These are phyloP conservation scores for Jaapia argillacea DNA, from an alignment of 768 basidiomycete genomes.

Conservation along the genomic window DNA sequence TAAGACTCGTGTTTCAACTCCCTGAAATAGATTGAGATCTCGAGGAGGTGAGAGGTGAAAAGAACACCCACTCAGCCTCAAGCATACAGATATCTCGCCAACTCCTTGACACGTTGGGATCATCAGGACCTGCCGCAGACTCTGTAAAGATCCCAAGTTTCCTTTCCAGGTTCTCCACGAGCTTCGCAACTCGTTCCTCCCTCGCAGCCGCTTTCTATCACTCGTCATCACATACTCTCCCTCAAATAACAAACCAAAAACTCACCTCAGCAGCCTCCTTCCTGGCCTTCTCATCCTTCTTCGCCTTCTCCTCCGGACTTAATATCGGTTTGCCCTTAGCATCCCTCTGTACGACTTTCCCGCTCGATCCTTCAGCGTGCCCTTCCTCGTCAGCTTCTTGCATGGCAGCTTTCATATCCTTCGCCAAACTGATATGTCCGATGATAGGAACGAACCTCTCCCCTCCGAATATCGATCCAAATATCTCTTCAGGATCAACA, in stretches of 20 bases:
- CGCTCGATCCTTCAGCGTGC: constrained; percentile 34
- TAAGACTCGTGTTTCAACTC: constrained; percentile 83
- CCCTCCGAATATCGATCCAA: constrained; percentile 76
- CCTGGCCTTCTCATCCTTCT: constrained; percentile 57
- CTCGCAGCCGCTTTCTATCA: constrained; percentile 71
- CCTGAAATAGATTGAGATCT: too few relatives aligned
- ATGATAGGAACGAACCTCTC: constrained; percentile 82
- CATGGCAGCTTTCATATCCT: constrained; percentile 88
- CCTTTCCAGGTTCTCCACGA: constrained; percentile 69
- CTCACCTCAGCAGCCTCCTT: constrained; percentile 61
- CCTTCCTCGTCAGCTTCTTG: constrained; percentile 77
- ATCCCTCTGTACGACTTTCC: constrained; percentile 34
- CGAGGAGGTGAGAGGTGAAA: neutral
- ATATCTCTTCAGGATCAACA: constrained; percentile 79
- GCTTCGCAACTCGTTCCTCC: constrained; percentile 62
- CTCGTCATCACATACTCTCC: constrained; percentile 4
- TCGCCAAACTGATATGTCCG: constrained; percentile 78
- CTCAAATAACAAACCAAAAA: constrained; percentile 3
- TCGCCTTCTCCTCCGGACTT: constrained; percentile 29
- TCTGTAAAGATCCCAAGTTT: constrained; percentile 87
- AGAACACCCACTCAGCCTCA: constrained; percentile 66
- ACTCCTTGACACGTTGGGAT: constrained; percentile 58
- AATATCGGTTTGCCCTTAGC: constrained; percentile 34
- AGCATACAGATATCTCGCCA: constrained; percentile 72
- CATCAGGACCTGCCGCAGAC: constrained; percentile 60